Conservation (phyloP, 371 early-diverging fungal species). For the Apophysomyces ossiformis region DNA sequence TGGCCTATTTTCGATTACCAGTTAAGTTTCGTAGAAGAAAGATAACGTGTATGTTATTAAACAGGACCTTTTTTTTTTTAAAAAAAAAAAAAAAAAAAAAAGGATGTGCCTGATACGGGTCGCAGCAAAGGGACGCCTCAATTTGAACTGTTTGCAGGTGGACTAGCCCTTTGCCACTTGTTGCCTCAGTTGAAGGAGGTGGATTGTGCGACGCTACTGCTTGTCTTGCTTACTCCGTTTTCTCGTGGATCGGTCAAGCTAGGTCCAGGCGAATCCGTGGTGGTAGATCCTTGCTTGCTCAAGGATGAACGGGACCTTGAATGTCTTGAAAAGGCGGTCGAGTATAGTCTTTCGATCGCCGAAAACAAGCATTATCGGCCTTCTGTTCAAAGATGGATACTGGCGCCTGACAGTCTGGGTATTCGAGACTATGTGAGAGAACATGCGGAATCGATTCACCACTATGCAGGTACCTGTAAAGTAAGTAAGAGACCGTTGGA, state of each 20-base stretch:
- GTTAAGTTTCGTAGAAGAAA: constrained; percentile 16
- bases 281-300: constrained; percentile 22
- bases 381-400: constrained; percentile 25
- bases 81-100: neutral
- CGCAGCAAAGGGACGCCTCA: constrained; percentile 26
- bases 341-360: constrained; percentile 21
- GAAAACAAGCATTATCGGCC: constrained; percentile 14
- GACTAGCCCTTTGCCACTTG: constrained; percentile 26
- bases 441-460: constrained; percentile 36
- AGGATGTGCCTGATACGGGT: constrained; percentile 32
- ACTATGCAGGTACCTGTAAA: constrained; percentile 49
- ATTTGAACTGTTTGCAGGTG: constrained; percentile 33
- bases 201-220: constrained; percentile 21
- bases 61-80: no score
- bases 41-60: neutral
- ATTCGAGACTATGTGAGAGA: constrained; percentile 26
- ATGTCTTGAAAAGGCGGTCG: constrained; percentile 23
- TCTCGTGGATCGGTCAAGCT: constrained; percentile 26
- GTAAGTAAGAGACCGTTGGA: constrained; percentile 18
- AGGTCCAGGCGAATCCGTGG: neutral
- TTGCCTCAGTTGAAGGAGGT: constrained; percentile 21
- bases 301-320: constrained; percentile 26
- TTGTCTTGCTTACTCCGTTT: constrained; percentile 29
- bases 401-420: constrained; percentile 13
- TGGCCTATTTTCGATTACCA: constrained; percentile 37